A percentile compares a stretch with the other conserved stretches of the same genome.
Evolutionary conservation across 805 yeast species (phyloP).

Genomic region (Suhomyces kilbournensis): DNA sequence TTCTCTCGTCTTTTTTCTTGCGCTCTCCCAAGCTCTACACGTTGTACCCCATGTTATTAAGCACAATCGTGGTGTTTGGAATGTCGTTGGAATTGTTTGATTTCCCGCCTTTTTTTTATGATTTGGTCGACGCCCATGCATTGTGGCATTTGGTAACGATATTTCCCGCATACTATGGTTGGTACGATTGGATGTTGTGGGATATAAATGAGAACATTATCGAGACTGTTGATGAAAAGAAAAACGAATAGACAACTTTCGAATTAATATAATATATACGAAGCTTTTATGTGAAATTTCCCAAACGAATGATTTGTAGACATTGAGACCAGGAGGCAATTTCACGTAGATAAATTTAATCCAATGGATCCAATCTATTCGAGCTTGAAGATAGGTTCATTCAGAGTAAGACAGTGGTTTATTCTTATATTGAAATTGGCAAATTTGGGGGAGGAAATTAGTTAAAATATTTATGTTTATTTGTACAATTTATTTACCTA

Average conservation of each 20-base stretch:
- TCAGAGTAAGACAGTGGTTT: too few relatives aligned
- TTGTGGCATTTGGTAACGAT: constrained; percentile 91
- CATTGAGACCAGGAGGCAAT: too few relatives aligned
- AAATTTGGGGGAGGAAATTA: too few relatives aligned
- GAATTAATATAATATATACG: too few relatives aligned
- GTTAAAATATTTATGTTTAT: too few relatives aligned
- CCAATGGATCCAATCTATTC: too few relatives aligned
- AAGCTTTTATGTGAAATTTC: too few relatives aligned
- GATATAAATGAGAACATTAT: constrained; percentile 33
- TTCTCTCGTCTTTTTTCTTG: constrained; percentile 30
- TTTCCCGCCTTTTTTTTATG: constrained; percentile 64
- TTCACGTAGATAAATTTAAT: too few relatives aligned
- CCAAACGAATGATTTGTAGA: too few relatives aligned
- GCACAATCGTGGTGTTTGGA: constrained; percentile 55
- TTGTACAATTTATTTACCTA: neutral
- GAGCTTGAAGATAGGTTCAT: too few relatives aligned
- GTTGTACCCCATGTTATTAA: constrained; percentile 36
- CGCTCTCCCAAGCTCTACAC: constrained; percentile 37
- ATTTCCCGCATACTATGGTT: constrained; percentile 35
- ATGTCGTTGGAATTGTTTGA: constrained; percentile 91
- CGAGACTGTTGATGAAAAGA: neutral
- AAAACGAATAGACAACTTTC: neutral
- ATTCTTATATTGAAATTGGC: too few relatives aligned
- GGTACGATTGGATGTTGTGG: constrained; percentile 48
- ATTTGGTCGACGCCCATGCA: constrained; percentile 84